Evolutionary conservation across 1,284 basidiomycete genomes (phyloP).

Genomic region (Bjerkandera adusta): DNA sequence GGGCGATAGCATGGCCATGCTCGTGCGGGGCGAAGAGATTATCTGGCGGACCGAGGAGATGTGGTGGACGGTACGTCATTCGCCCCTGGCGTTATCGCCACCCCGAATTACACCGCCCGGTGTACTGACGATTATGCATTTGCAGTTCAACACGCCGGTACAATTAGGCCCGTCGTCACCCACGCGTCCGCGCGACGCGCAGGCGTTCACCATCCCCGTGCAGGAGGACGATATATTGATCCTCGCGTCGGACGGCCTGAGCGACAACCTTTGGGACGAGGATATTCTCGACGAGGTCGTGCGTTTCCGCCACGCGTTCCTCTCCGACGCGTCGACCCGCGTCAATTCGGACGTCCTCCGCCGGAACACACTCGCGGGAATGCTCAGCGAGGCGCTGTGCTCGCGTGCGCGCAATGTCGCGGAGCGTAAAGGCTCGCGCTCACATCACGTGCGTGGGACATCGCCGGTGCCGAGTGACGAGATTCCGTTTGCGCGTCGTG

Average conservation of each 20-base stretch:
- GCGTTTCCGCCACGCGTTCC: slow-evolving; percentile 53
- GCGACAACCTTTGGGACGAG: slow-evolving; percentile 95
- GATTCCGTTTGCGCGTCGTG: slow-evolving; percentile 67
- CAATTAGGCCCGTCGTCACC: slow-evolving; percentile 81
- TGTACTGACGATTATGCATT: slow-evolving; percentile 11
- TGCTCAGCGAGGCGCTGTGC: slow-evolving; percentile 71
- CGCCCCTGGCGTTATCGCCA: slow-evolving; percentile 9
- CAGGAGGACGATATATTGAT: slow-evolving; percentile 87
- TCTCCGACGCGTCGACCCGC: slow-evolving; percentile 1
- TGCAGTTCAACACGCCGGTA: slow-evolving; percentile 86
- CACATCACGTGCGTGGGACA: slow-evolving; percentile 5
- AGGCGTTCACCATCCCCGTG: slow-evolving; percentile 74
- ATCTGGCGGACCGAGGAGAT: slow-evolving; percentile 91
- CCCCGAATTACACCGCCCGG: background rate
- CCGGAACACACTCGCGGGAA: slow-evolving; percentile 56
- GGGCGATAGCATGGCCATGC: slow-evolving; percentile 89
- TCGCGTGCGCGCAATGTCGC: slow-evolving; percentile 64
- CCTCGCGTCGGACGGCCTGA: slow-evolving; percentile 86
- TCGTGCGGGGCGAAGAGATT: slow-evolving; percentile 76
- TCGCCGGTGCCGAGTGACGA: slow-evolving; percentile 36
- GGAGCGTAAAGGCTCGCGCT: slow-evolving; percentile 34
- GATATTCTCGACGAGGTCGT: slow-evolving; percentile 90
- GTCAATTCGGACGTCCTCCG: slow-evolving; percentile 33
- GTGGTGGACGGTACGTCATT: slow-evolving; percentile 69
- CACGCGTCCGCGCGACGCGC: slow-evolving; percentile 73